Evolutionary conservation across 192 early-diverging fungal genomes (phyloP).

Genomic region (Mortierella claussenii): DNA sequence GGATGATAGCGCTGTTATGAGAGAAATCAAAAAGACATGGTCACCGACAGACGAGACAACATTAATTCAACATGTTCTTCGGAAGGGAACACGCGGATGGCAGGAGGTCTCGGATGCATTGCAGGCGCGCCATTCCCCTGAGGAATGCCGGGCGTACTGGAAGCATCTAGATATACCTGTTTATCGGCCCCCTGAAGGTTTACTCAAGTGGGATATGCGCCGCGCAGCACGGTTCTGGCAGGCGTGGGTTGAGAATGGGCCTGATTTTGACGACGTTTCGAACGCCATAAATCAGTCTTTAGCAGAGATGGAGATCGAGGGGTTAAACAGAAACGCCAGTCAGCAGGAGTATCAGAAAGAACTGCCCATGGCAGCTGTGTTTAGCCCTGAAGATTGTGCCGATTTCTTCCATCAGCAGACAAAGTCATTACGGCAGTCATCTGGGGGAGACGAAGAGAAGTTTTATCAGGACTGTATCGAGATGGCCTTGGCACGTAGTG

Average conservation of each 20-base stretch:
- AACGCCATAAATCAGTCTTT: not conserved
- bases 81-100: conserved; percentile 27
- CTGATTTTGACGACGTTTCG: conserved; percentile 33
- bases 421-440: not conserved
- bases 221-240: conserved; percentile 31
- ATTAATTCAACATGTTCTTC: conserved; percentile 42
- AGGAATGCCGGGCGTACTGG: conserved; percentile 42
- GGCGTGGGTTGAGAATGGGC: conserved; percentile 26
- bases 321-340: too few species aligned
- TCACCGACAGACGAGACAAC: conserved; percentile 19
- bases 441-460: not conserved
- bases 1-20: conserved; percentile 11
- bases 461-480: conserved; percentile 23
- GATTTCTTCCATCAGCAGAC: conserved; percentile 19
- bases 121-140: conserved; percentile 17
- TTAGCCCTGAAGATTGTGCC: conserved; percentile 17
- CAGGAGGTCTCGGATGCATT: conserved; percentile 17
- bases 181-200: not conserved
- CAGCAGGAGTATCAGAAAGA: not conserved
- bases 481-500: conserved; percentile 19
- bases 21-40: conserved; percentile 18
- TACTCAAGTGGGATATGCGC: conserved; percentile 13
- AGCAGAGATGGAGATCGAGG: not conserved
- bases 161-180: conserved; percentile 49
- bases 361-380: not conserved